Evolutionary conservation across 1,284 basidiomycete species (phyloP).

Genomic region (Cystobasidiaceae sp.): DNA sequence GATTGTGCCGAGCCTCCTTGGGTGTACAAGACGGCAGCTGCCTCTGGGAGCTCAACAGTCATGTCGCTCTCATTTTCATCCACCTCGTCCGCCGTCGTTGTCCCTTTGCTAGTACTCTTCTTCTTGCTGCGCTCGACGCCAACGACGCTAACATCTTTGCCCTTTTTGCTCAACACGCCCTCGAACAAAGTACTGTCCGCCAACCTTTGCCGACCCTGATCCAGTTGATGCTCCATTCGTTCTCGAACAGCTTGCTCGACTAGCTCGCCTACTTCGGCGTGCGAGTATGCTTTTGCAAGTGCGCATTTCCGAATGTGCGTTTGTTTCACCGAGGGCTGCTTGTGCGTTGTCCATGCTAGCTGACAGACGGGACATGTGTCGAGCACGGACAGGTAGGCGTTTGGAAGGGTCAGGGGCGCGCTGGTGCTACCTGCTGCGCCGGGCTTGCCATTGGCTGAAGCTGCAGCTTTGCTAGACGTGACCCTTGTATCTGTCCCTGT

Average conservation of each 20-base stretch:
- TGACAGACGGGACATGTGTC: conserved; percentile 15
- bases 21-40: conserved; percentile 1
- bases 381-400: conserved; percentile 9
- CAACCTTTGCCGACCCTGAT: neutral
- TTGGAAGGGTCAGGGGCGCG: too few relatives aligned
- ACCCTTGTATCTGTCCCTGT: neutral
- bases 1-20: conserved; percentile 23
- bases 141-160: conserved; percentile 23
- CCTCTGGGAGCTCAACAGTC: neutral
- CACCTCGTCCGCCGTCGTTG: neutral
- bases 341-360: conserved; percentile 9
- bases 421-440: too few relatives aligned
- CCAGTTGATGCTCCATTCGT: neutral
- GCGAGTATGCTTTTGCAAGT: neutral
- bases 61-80: neutral
- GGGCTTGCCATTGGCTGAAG: too few relatives aligned
- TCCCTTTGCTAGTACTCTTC: neutral
- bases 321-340: conserved; percentile 2
- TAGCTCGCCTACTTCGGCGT: neutral
- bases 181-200: conserved; percentile 16
- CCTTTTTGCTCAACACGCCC: conserved; percentile 14
- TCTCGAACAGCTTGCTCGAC: neutral
- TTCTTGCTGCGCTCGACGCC: conserved; percentile 30
- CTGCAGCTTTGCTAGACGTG: conserved; percentile 3
- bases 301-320: conserved; percentile 28